phyloP scores from a whole-genome alignment of 83 land plant genomes.

The Picea abies region DNA sequence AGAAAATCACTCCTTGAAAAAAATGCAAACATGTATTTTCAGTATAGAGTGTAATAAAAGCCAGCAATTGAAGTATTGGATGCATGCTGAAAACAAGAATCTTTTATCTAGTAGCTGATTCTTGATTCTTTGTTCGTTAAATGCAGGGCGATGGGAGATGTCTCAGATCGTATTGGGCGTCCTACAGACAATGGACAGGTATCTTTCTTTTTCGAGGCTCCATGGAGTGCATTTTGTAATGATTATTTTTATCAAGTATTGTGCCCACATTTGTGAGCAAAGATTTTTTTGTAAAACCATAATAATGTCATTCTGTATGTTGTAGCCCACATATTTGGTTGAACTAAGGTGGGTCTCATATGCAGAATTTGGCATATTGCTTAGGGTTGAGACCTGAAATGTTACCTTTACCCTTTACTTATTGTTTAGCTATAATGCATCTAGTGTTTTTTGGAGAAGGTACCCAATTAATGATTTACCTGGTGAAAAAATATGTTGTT shows the following conservation, averaged over 20 bases:
- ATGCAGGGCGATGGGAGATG: slow-evolving; percentile 99
- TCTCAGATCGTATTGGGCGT: slow-evolving; percentile 97
- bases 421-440: too few relatives aligned
- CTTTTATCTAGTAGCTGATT: background rate
- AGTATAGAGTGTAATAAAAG: background rate
- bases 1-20: background rate
- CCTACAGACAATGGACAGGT: slow-evolving; percentile 99
- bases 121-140: background rate
- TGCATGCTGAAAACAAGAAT: background rate
- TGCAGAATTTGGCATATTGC: too few relatives aligned
- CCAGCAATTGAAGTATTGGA: background rate
- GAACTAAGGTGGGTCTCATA: too few relatives aligned
- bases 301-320: too few relatives aligned
- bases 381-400: too few relatives aligned
- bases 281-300: background rate
- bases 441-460: too few relatives aligned
- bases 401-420: too few relatives aligned
- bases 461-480: too few relatives aligned
- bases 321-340: too few relatives aligned
- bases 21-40: background rate
- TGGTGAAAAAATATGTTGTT: too few relatives aligned
- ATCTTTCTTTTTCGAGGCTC: background rate
- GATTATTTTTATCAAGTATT: background rate
- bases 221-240: slow-evolving; percentile 2
- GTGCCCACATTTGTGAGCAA: background rate